Conservation (phyloP, 345 rosid genomes). For the Kandelia obovata region DNA sequence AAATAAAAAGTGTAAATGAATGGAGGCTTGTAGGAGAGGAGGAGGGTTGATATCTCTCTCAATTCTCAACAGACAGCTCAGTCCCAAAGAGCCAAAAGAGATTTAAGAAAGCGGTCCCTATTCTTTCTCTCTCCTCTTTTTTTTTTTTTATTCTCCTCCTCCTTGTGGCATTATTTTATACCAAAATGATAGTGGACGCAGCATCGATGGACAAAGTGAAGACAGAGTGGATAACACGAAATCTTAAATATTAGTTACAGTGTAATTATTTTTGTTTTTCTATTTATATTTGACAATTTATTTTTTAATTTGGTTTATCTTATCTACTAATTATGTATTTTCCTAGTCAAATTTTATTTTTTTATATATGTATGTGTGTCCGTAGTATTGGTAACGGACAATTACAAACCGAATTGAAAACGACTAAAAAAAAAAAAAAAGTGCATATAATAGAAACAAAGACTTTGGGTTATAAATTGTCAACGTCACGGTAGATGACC, state of each 20-base stretch:
- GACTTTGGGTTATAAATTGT: conserved; percentile 23
- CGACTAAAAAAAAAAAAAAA: neutral
- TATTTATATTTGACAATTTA: too few relatives aligned
- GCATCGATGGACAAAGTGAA: too few relatives aligned
- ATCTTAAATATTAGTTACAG: too few relatives aligned
- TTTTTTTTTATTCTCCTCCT: conserved; percentile 33
- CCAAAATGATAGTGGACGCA: too few relatives aligned
- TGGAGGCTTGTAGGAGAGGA: conserved; percentile 17
- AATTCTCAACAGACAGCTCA: conserved; percentile 16
- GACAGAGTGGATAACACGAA: too few relatives aligned
- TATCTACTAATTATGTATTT: too few relatives aligned
- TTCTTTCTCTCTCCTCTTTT: conserved; percentile 36
- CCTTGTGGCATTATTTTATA: conserved; percentile 20
- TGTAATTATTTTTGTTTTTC: too few relatives aligned
- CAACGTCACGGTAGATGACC: conserved; percentile 9
- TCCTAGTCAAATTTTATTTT: too few relatives aligned
- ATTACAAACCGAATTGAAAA: neutral
- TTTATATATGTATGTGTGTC: too few relatives aligned
- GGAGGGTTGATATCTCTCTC: conserved; percentile 31
- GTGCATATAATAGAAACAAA: conserved; percentile 8
- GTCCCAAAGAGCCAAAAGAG: conserved; percentile 27
- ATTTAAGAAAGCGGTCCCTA: conserved; percentile 40
- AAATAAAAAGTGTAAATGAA: conserved; percentile 12
- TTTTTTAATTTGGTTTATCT: too few relatives aligned
- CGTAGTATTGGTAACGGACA: neutral